These are phyloP conservation scores for Amanita thiersii DNA, from an alignment of 768 basidiomycete genomes.

Conservation along the genomic window DNA sequence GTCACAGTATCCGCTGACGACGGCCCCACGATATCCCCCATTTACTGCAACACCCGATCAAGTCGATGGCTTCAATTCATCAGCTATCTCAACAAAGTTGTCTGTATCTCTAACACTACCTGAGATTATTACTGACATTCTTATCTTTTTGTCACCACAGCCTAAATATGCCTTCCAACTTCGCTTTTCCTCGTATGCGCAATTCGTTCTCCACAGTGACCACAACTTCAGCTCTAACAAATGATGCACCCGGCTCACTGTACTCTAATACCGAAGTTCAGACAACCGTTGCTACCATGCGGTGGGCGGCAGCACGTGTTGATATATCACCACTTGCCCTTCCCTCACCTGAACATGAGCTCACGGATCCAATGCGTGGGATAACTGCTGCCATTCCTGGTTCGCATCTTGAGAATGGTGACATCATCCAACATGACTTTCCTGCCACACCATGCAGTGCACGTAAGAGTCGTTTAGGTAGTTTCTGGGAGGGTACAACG, in stretches of 20 bases:
- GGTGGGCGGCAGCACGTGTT: constrained; percentile 77
- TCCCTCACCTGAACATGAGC: constrained; percentile 86
- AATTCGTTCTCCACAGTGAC: constrained; percentile 25
- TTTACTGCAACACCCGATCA: constrained; percentile 1
- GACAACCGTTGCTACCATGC: constrained; percentile 73
- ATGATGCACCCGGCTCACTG: constrained; percentile 14
- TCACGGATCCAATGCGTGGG: constrained; percentile 84
- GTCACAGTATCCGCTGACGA: background rate
- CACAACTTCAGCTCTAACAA: constrained; percentile 13
- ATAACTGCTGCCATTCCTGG: constrained; percentile 61
- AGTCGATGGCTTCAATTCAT: background rate
- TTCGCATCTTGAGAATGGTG: constrained; percentile 32
- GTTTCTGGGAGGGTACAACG: constrained; percentile 74
- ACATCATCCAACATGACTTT: constrained; percentile 17
- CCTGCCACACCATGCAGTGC: constrained; percentile 37
- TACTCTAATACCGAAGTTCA: constrained; percentile 42
- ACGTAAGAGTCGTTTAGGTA: constrained; percentile 51
- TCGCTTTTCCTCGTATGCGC: constrained; percentile 24
- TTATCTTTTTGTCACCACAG: constrained; percentile 1
- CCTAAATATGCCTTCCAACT: constrained; percentile 16
- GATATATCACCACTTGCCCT: constrained; percentile 82
- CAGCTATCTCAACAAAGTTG: constrained; percentile 11
- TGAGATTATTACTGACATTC: constrained; percentile 2
- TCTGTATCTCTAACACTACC: constrained; percentile 6
- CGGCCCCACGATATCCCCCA: background rate